Conservation (phyloP, 768 basidiomycete species). For the Jaapia argillacea region DNA sequence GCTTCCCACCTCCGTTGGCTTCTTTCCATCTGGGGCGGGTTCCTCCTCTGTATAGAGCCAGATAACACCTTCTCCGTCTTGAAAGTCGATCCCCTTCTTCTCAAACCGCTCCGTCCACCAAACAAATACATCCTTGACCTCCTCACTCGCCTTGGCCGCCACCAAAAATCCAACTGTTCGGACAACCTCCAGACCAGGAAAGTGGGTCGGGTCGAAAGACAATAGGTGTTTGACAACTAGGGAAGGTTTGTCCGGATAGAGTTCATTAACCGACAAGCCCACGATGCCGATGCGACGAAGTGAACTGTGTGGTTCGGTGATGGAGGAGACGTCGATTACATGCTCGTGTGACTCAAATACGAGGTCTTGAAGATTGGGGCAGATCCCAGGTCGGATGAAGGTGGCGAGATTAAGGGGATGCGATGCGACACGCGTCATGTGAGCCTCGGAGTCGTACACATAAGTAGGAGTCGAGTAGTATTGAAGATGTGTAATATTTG, state of each 20-base stretch:
- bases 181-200: conserved; percentile 35
- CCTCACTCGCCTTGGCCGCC: conserved; percentile 30
- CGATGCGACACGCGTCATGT: conserved; percentile 1
- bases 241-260: conserved; percentile 33
- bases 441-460: background rate
- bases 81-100: conserved; percentile 35
- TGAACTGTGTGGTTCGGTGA: conserved; percentile 14
- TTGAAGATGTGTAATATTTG: conserved; percentile 28
- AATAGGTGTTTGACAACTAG: conserved; percentile 26
- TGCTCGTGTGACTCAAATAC: conserved; percentile 22
- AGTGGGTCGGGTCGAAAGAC: conserved; percentile 26
- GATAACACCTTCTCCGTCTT: conserved; percentile 45
- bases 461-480: conserved; percentile 18
- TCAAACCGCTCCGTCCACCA: conserved; percentile 46
- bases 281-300: conserved; percentile 39
- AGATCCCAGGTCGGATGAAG: conserved; percentile 31
- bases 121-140: conserved; percentile 39
- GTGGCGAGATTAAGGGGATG: conserved; percentile 27
- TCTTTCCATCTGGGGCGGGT: no score
- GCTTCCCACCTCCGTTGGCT: no score
- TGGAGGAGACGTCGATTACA: conserved; percentile 4
- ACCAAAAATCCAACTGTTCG: conserved; percentile 38
- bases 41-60: conserved; percentile 34
- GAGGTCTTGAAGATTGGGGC: conserved; percentile 35
- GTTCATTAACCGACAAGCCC: conserved; percentile 28